Base-by-base conservation (phyloP, 805 yeast genomes). In the Peterozyma toletana region DNA sequence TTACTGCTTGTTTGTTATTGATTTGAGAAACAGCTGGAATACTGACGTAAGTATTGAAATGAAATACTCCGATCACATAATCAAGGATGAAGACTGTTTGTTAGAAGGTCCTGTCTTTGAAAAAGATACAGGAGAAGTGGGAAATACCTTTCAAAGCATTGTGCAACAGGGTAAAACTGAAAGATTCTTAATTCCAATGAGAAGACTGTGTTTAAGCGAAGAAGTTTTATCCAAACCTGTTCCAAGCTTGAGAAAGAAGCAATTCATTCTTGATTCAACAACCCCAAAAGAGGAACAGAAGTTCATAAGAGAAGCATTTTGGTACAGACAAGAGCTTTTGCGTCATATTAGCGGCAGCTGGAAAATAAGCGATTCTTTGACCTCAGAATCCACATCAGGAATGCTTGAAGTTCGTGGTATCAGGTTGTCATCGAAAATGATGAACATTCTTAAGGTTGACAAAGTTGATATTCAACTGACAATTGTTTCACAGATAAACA, bases 1-100 rank as follows among this genome's bases (percentile, higher is more conserved):
- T 40, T 86, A 73, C 58, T 80, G 83, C 49, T 62, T 84, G 39
- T 63, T 85, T 43, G 70, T 87, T 1, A 54, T 91, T 11, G 98
- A 93, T 57, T 62, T 93, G 45, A 73, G 88, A 50, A 91, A 93
- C 58, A 71, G 85, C 2, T 90, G 96, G 93, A 70, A 75, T 6
- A 82, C 80, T 40, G 72, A 73, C 29, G 60, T 77, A 46, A 51
- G 56, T 9, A 55, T 70, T 3, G 51, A 48, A 2, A 50, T 65
- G 39, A 56, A 44, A n/a, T 46, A 47, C 7, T 46, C 50, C 30
- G 50, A 43, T 14, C 36, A 31, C 33, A 40, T 50, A 2, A 51
- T 70, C 9, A 13, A 30, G 11, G 46, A 39, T 35, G 46, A 43
- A 7, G 42, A 43, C 34, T 11, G 34, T 13, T 27, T 43, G 37